phyloP scores from a whole-genome alignment of 2,329 filamentous ascomycete genomes.

The Aureobasidium namibiae region DNA sequence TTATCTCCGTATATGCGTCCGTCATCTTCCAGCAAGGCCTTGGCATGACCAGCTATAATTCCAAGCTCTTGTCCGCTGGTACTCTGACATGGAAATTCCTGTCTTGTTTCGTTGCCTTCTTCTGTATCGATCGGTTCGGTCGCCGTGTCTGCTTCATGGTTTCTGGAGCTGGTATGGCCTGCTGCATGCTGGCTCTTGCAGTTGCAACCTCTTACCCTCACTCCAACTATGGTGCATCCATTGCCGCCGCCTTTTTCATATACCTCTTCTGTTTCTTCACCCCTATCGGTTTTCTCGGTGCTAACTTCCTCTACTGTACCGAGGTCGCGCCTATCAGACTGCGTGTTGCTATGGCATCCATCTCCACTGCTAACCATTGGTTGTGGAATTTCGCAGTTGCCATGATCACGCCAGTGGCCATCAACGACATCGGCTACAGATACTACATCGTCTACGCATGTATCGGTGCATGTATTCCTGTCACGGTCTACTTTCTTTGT shows the following conservation, averaged over 20 bases:
- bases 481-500: conserved; percentile 39
- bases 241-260: conserved; percentile 48
- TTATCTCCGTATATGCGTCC: conserved; percentile 23
- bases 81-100: conserved; percentile 49
- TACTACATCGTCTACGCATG: conserved; percentile 46
- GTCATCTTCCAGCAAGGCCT: conserved; percentile 27
- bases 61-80: conserved; percentile 38
- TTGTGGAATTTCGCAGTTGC: conserved; percentile 31
- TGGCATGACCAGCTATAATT: conserved; percentile 29
- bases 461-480: conserved; percentile 38
- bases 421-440: conserved; percentile 43
- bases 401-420: conserved; percentile 37
- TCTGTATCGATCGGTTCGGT: conserved; percentile 45
- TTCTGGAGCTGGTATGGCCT: conserved; percentile 44
- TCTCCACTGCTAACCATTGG: conserved; percentile 49
- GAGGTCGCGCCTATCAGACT: conserved; percentile 48
- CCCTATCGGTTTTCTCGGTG: conserved; percentile 50
- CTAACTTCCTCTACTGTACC: conserved; percentile 53
- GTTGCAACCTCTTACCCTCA: conserved; percentile 41
- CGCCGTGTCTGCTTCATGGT: conserved; percentile 45
- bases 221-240: conserved; percentile 39
- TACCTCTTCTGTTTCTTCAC: conserved; percentile 55
- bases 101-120: conserved; percentile 42
- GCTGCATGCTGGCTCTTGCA: conserved; percentile 48
- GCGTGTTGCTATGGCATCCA: conserved; percentile 47